These are phyloP conservation scores for Colletotrichum sublineola DNA, from an alignment of 2,329 filamentous ascomycete genomes.

Conservation along the genomic window DNA sequence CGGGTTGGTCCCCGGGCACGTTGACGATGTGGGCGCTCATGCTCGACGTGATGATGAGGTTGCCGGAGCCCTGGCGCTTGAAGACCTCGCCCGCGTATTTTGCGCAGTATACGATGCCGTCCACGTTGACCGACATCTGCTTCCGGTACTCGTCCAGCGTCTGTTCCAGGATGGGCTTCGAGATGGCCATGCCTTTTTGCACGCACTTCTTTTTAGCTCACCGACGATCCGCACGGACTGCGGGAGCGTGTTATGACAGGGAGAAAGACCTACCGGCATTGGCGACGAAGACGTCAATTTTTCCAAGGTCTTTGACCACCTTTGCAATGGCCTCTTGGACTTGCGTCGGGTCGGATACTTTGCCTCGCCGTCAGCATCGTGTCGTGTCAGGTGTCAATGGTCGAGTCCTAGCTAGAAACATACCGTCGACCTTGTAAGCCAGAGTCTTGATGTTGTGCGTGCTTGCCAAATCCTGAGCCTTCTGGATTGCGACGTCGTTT, in stretches of 20 bases:
- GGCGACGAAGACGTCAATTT: conserved; percentile 58
- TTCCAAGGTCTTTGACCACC: conserved; percentile 56
- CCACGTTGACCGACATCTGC: conserved; percentile 67
- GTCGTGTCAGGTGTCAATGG: background rate
- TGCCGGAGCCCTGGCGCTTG: conserved; percentile 58
- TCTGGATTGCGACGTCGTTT: conserved; percentile 51
- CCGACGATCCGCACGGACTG: no score
- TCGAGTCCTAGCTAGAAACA: background rate
- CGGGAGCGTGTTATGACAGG: no score
- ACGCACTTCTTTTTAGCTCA: background rate
- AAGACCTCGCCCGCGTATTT: conserved; percentile 60
- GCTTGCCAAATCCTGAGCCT: conserved; percentile 50
- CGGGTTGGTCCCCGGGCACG: conserved; percentile 58
- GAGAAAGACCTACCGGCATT: conserved; percentile 53
- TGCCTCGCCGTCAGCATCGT: no score
- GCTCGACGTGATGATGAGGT: conserved; percentile 65
- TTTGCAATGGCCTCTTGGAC: conserved; percentile 52
- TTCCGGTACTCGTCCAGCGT: conserved; percentile 64
- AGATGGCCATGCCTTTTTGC: conserved; percentile 62
- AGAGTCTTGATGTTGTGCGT: conserved; percentile 53
- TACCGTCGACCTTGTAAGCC: conserved; percentile 60
- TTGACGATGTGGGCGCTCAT: conserved; percentile 66
- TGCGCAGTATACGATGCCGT: conserved; percentile 60
- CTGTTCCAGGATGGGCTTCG: conserved; percentile 67
- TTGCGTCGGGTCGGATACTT: conserved; percentile 57